Evolutionary conservation across 2,329 filamentous ascomycete species (phyloP).

Genomic region (Bipolaris cookei): DNA sequence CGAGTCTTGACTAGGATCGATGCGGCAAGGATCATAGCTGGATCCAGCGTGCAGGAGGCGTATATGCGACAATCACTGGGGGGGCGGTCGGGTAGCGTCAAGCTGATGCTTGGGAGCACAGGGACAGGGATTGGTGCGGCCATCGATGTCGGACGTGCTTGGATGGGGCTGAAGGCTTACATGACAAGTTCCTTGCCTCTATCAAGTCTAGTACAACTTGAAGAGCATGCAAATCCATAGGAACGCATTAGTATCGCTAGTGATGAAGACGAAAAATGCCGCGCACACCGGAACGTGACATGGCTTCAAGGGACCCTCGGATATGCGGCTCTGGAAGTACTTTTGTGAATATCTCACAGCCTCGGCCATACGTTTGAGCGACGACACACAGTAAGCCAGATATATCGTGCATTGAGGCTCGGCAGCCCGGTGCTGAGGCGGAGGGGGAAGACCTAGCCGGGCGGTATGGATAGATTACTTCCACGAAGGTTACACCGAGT

Average conservation of each 20-base stretch:
- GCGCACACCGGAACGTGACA: slow-evolving; percentile 8
- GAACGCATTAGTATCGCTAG: slow-evolving; percentile 26
- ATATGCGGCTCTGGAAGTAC: background rate
- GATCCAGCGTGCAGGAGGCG: slow-evolving; percentile 25
- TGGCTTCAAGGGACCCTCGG: background rate
- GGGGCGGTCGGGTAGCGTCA: slow-evolving; percentile 35
- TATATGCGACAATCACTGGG: slow-evolving; percentile 33
- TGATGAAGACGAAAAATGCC: slow-evolving; percentile 22
- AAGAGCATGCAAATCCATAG: slow-evolving; percentile 30
- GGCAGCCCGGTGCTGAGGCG: slow-evolving; percentile 26
- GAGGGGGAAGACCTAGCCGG: slow-evolving; percentile 21
- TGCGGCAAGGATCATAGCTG: slow-evolving; percentile 33
- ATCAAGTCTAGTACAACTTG: slow-evolving; percentile 31
- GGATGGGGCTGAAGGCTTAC: slow-evolving; percentile 48
- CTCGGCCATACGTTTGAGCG: background rate
- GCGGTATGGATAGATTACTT: slow-evolving; percentile 29
- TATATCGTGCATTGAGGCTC: slow-evolving; percentile 21
- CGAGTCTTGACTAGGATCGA: slow-evolving; percentile 21
- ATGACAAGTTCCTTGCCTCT: slow-evolving; percentile 26
- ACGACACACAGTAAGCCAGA: background rate
- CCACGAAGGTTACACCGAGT: slow-evolving; percentile 27
- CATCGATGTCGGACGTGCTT: slow-evolving; percentile 33
- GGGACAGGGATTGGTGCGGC: slow-evolving; percentile 40
- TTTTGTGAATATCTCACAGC: background rate
- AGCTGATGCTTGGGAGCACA: slow-evolving; percentile 41